These are phyloP conservation scores for Fusarium verticillioides DNA, from an alignment of 2,329 filamentous ascomycete species.

Conservation along the genomic window DNA sequence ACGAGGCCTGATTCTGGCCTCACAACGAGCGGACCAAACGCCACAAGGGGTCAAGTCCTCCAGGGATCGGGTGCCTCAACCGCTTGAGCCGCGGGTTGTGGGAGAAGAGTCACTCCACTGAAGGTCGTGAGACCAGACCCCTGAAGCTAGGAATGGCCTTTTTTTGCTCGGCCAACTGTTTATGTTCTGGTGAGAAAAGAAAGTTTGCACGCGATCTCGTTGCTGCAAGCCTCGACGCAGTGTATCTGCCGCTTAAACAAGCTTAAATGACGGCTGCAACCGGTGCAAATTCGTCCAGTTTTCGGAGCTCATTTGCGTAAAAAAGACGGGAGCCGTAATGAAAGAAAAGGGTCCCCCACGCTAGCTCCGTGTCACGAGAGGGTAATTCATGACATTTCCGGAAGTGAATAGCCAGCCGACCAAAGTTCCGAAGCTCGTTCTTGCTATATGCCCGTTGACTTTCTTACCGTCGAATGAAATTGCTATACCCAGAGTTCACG, in stretches of 20 bases:
- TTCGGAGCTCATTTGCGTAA: not conserved
- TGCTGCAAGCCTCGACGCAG: constrained; percentile 3
- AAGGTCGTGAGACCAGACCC: not conserved
- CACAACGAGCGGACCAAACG: constrained; percentile 4
- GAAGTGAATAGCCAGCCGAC: not conserved
- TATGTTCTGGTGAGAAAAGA: not conserved
- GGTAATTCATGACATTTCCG: not conserved
- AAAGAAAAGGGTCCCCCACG: not conserved
- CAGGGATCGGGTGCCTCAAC: constrained; percentile 19
- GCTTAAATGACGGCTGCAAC: constrained; percentile 26
- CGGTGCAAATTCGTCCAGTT: constrained; percentile 3
- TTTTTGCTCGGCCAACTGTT: not conserved
- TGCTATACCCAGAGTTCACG: not conserved
- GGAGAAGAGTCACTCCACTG: constrained; percentile 21
- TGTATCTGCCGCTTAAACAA: constrained; percentile 29
- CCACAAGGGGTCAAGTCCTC: constrained; percentile 9
- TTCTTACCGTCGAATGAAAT: not conserved
- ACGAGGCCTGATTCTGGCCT: constrained; percentile 31
- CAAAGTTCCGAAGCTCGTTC: not conserved
- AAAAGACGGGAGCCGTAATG: not conserved
- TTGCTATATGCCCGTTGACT: not conserved
- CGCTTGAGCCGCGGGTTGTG: constrained; percentile 22
- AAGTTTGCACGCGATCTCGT: constrained; percentile 6
- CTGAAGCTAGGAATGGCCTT: not conserved
- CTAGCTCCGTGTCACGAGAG: not conserved